Base-by-base conservation (phyloP, 495 filamentous ascomycete species). In the Daldinia childiae region DNA sequence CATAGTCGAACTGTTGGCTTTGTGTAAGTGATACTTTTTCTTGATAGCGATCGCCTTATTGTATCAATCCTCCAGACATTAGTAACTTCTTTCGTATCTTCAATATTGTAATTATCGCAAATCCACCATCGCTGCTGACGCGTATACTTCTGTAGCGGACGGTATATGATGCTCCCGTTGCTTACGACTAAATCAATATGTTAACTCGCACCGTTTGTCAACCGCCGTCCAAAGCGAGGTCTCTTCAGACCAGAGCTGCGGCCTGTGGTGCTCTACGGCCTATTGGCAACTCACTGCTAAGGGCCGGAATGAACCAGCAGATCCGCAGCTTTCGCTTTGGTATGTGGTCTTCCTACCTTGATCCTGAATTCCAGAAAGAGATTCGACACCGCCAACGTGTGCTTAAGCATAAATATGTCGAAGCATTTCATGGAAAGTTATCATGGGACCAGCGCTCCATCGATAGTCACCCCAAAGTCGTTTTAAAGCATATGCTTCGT, bases 321-420 rank as follows among this genome's bases (percentile, higher is more conserved):
- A 73, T 62, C 9, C 82, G 86, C 17, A 73, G 58, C 61, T 86
- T 85, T 66, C 80, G 83, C 54, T 81, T 86, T 59, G 81, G 79
- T 41, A 45, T 76, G 11, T 84, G 83, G 79, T 77, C 80, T 11
- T 81, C 80, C 27, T 83, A 78, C 43, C 58, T 81, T 7, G 78
- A 84, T 64, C 66, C 76, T 12, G 78, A 80, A 41, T 71, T 68
- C n/a, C 68, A 78, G 27, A 77, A 75, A 36, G 81, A 83, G 50
- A 54, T 79, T 30, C 79, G 77, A 55, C 81, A 78, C 17, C 81
- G 81, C 2, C 76, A 82, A 38, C 78, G 78, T 26, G 41, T 57
- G 19, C 57, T 79, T 8, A 81, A 78, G 15, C 78, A 82, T 62
- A 84, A 81, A 56, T 84, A 84, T 64, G 67, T 70, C 29, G 80